phyloP scores from a whole-genome alignment of 306 rosid species.

The Malus sylvestris region DNA sequence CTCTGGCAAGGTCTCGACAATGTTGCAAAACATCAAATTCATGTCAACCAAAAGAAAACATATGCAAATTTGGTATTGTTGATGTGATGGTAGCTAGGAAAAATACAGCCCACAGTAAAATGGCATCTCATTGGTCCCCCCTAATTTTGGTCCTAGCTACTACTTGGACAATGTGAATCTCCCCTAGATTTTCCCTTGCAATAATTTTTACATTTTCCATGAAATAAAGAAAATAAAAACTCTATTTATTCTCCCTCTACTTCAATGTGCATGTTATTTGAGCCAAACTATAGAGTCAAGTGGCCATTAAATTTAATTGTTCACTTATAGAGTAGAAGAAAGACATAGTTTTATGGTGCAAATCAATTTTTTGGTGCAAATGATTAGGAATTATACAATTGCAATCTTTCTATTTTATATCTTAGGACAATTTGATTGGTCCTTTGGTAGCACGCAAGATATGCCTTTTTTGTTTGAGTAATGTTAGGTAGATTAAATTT shows the following conservation, averaged over 20 bases:
- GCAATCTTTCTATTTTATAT: neutral
- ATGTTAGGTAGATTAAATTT: no score
- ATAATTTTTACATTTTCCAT: neutral
- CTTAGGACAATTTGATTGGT: neutral
- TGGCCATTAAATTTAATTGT: neutral
- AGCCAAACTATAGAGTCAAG: neutral
- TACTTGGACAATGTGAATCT: neutral
- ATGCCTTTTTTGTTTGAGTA: no score
- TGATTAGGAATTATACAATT: neutral
- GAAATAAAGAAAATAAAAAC: neutral
- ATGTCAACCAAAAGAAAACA: neutral
- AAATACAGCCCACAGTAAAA: neutral
- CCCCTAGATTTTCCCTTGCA: neutral
- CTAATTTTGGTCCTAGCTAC: neutral
- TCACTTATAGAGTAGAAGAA: neutral
- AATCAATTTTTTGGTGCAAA: neutral
- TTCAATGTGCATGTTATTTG: neutral
- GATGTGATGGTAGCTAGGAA: neutral
- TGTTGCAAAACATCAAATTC: neutral
- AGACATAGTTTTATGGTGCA: neutral
- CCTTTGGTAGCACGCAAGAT: conserved; percentile 10
- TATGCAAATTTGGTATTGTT: neutral
- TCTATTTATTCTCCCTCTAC: no score
- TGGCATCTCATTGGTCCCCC: conserved; percentile 5
- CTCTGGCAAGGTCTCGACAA: neutral